phyloP scores from a whole-genome alignment of 768 basidiomycete species.

The Suillus subluteus region DNA sequence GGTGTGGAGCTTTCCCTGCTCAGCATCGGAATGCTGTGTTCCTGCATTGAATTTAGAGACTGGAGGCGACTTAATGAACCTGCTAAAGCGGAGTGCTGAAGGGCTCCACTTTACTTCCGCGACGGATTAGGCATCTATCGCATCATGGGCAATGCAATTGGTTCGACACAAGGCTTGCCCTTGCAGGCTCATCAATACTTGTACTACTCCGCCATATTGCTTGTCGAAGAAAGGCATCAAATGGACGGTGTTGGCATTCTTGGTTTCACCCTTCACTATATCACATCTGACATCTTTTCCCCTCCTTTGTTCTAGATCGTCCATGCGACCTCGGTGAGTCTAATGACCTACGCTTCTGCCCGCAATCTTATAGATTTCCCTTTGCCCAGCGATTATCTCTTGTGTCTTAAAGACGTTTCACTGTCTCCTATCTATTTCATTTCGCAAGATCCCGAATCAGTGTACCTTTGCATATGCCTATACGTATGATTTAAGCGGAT shows the following conservation, averaged over 20 bases:
- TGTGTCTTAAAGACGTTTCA: not conserved
- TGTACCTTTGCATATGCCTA: slow-evolving; percentile 5
- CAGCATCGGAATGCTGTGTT: slow-evolving; percentile 6
- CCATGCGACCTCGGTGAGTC: slow-evolving; percentile 4
- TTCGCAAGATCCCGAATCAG: slow-evolving; percentile 6
- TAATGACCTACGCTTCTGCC: slow-evolving; percentile 3
- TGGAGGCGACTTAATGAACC: not conserved
- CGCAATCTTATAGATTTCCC: slow-evolving; percentile 6
- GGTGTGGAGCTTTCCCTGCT: slow-evolving; percentile 10
- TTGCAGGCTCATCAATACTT: not conserved
- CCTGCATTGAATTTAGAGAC: not conserved
- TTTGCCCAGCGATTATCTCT: slow-evolving; percentile 11
- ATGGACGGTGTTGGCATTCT: not conserved
- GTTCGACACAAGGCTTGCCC: not conserved
- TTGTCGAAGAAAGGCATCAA: not conserved
- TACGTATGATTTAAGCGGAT: slow-evolving; percentile 5
- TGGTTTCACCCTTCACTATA: not conserved
- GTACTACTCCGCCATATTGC: not conserved
- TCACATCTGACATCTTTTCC: not conserved
- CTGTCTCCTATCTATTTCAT: slow-evolving; percentile 5
- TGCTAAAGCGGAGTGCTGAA: slow-evolving; percentile 1
- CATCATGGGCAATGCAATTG: not conserved
- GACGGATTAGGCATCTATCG: slow-evolving; percentile 2
- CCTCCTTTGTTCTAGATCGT: slow-evolving; percentile 7
- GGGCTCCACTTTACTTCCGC: slow-evolving; percentile 7